Evolutionary conservation across 345 rosid species (phyloP), one percentile per base, ranked within the genome.

Genomic region (Pistacia vera): DNA sequence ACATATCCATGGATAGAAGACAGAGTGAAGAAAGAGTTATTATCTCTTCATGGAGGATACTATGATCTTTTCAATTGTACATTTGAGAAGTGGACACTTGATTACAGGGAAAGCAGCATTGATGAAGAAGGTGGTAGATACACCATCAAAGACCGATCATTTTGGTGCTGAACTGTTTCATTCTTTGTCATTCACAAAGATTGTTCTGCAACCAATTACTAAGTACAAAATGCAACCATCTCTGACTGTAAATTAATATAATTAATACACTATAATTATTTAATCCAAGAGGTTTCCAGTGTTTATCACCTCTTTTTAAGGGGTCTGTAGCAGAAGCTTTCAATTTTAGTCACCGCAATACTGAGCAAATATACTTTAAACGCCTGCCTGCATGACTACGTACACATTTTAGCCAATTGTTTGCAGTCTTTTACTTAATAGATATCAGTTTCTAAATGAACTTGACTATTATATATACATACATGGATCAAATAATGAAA

Each of bases 1-100:
- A 88, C 86, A 0, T 92, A 92, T 79, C 89, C 97, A 20, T 92
- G 97, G 97, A 85, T 92, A 77, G 69, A 87, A 84, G 92, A 88
- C 0, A 88, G 76, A 80, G 91, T 85, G 38, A 85, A 76, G 79
- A 85, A 74, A 74, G 85, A 71, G 41, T 71, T 67, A 71, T 73
- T 92, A 0, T 81, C 63, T 63, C 72, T 91, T 82, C 92, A 87
- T 80, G 91, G 93, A 74, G 91, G 95, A 74, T 89, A 88, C 75
- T 88, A 90, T 69, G 91, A 88, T 83, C 89, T 88, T 67, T 74
- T 81, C 59, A 87, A 84, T 41, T 90, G 92, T 81, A 74, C 87
- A 75, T 87, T 87, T 75, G 88, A 88, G 81, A 88, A 86, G 41
- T 88, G 91, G 91, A 88, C 82, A 0, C 82, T 88, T 41, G 82